Evolutionary conservation across 441 rosid species (phyloP), one percentile per base, ranked within the genome.

Genomic region (Dalechampia spathulata): DNA sequence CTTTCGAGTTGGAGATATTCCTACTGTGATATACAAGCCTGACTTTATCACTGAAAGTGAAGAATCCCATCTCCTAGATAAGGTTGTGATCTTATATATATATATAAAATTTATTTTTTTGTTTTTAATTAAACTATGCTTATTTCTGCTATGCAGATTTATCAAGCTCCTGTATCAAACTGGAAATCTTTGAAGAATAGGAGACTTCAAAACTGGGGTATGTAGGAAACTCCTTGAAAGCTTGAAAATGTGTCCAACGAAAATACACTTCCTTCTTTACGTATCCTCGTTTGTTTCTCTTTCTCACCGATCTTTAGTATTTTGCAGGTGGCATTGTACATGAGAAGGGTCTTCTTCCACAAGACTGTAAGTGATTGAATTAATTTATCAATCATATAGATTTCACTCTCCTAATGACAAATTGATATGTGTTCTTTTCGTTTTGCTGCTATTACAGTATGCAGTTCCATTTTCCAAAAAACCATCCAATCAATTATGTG

Each of bases 181-280:
- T 88, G 96, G 96, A 88, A 84, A 62, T 68, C 85, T 4, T 73
- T 88, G 77, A 86, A 83, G 78, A 88, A 81, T 57, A 77, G 95
- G 71, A 83, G 94, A 66, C 76, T 92, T 58, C 93, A 92, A 71
- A 84, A 88, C 62, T 92, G 90, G 91, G 95, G 96, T 90, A 60
- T 60, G 76, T 58, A 37, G 22, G 34, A 4, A 23, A 11, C 32
- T 51, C 36, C 23, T 19, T 47, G 38, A 30, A 51, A 14, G 13
- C 42, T 36, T 17, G 5, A 22, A 25, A 43, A 5, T 7, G 32
- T 2, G 21, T 20, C n/a, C n/a, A n/a, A n/a, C n/a, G n/a, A n/a
- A n/a, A n/a, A n/a, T n/a, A 5, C 22, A 9, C 7, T 0, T 27
- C 4, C 22, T 38, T 17, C 15, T 23, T 25, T 41, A 17, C 14